Base-by-base conservation (phyloP, 116 monocot species). In the Phalaenopsis hybrid region DNA sequence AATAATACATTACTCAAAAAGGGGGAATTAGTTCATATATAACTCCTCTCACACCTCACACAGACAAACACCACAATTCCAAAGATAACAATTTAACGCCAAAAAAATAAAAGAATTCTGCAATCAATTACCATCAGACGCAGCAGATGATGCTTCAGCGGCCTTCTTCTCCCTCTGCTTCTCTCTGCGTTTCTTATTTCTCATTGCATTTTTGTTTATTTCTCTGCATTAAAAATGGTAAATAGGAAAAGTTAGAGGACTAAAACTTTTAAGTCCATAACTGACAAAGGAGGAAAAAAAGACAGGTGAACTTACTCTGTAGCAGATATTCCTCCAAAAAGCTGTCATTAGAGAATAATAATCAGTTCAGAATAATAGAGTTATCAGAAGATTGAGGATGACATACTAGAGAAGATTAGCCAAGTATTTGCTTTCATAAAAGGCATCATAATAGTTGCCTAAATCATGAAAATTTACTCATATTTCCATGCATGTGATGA, bases 141-240 rank as follows among this genome's bases (percentile, higher is more conserved):
- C 72, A 72, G 72, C 15, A 72, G 57, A 74, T 33, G 92, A 72
- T 46, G 72, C 87, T 80, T 93, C 95, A 10, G 87, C 86, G 20
- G 95, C 89, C 81, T 93, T 98, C 57, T 97, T 97, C 85, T 97
- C 97, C 86, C 73, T 97, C 78, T 88, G 95, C 75, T 98, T 98
- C 65, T 98, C 98, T 43, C 98, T 83, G 1, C 90, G 87, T 78
- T 93, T 98, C 82, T 95, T 95, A 82, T 98, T 95, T 88, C 87
- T 92, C 84, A 89, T 83, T 45, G 98, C 98, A 86, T 85, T 98
- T 88, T 98, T 98, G 86, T 95, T 98, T 83, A 85, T 87, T 74
- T 95, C 93, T 55, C 97, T 94, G 8, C n/a, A 46, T 20, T 46
- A 6, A 70, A 11, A 81, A 57, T 18, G 4, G 55, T 10, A 44